Evolutionary conservation across 2,329 filamentous ascomycete species (phyloP).

Genomic region (Sarocladiaceae sp.): DNA sequence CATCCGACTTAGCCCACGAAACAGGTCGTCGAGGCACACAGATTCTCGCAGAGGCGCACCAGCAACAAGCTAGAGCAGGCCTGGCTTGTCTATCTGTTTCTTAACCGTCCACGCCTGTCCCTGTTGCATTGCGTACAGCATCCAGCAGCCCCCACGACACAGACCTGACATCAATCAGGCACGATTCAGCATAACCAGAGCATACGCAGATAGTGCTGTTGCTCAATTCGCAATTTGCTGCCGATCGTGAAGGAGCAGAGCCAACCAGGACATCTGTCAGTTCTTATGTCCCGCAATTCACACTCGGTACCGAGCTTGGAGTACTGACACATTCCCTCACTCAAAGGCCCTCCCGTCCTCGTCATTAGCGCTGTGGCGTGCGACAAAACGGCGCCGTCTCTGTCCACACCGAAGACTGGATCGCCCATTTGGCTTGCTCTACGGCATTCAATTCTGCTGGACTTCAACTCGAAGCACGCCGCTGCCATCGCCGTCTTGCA

Average conservation of each 20-base stretch:
- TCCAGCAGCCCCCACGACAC: neutral
- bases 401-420: slow-evolving; percentile 9
- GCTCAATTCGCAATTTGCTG: neutral
- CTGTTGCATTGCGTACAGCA: neutral
- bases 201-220: neutral
- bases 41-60: neutral
- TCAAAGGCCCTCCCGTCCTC: neutral
- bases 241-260: too few species aligned
- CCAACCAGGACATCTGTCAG: neutral
- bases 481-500: neutral
- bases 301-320: neutral
- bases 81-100: neutral
- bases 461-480: neutral
- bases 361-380: slow-evolving; percentile 9
- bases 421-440: neutral
- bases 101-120: neutral
- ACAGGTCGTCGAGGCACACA: neutral
- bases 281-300: neutral
- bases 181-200: neutral
- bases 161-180: slow-evolving; percentile 3
- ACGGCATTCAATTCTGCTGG: neutral
- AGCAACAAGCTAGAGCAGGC: neutral
- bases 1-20: slow-evolving; percentile 1
- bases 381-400: slow-evolving; percentile 8
- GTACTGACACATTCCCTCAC: neutral